Conservation (phyloP, 331 rosid genomes). For the Cydonia oblonga region DNA sequence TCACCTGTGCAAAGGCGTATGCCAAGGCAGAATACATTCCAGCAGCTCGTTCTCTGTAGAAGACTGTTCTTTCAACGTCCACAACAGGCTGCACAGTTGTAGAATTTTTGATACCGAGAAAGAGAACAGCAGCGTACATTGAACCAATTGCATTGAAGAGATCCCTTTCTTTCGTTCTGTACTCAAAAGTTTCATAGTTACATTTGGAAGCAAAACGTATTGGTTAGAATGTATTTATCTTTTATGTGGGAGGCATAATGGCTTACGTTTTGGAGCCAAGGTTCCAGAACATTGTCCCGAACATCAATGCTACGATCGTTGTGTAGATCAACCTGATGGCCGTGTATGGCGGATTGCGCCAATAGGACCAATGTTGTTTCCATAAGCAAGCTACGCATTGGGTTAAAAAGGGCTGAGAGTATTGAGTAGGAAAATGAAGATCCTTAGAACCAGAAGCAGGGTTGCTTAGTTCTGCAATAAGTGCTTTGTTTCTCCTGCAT, state of each 20-base stretch:
- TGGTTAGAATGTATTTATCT: not conserved
- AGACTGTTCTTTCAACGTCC: conserved; percentile 46
- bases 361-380: conserved; percentile 68
- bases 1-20: conserved; percentile 55
- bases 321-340: conserved; percentile 43
- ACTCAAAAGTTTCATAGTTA: not conserved
- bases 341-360: conserved; percentile 57
- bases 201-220: not conserved
- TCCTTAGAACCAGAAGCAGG: conserved; percentile 43
- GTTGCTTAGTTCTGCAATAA: conserved; percentile 45
- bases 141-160: conserved; percentile 51
- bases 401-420: conserved; percentile 36
- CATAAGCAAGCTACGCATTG: conserved; percentile 67
- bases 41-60: conserved; percentile 57
- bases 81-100: conserved; percentile 41
- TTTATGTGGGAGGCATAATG: not conserved
- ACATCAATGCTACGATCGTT: conserved; percentile 17
- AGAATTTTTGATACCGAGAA: conserved; percentile 41
- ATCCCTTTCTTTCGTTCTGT: conserved; percentile 36
- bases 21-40: conserved; percentile 62
- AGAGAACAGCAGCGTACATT: conserved; percentile 49
- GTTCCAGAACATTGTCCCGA: conserved; percentile 63
- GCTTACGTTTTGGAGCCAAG: conserved; percentile 53
- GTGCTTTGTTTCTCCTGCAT: conserved; percentile 55
- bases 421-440: conserved; percentile 36